Evolutionary conservation across 441 rosid species (phyloP).

Genomic region (Erodium moschatum): DNA sequence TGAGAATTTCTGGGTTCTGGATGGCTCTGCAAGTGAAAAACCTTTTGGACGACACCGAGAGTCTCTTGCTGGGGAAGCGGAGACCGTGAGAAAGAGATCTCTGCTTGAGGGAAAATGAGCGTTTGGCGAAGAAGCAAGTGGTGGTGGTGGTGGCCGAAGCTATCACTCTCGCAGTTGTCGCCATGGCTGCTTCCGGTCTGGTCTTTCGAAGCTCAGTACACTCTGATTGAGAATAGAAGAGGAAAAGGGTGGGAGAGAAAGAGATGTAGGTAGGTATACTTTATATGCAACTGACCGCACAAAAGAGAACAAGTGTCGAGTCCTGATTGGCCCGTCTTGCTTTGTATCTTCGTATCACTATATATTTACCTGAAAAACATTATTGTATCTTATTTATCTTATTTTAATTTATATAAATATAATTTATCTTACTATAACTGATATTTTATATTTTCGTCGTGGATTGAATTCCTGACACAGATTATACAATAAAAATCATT

Average conservation of each 20-base stretch:
- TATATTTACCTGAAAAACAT: too few species aligned
- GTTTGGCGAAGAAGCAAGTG: constrained; percentile 37
- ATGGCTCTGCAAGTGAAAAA: constrained; percentile 61
- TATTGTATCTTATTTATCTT: too few species aligned
- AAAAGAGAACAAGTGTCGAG: background rate
- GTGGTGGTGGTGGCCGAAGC: constrained; percentile 32
- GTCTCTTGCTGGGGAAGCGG: constrained; percentile 22
- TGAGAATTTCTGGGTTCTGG: constrained; percentile 44
- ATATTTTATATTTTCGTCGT: too few species aligned
- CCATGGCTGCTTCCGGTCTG: constrained; percentile 21
- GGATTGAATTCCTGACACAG: too few species aligned
- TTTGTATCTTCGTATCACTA: too few species aligned
- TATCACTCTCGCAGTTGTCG: constrained; percentile 35
- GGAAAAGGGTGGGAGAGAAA: background rate
- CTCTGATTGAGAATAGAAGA: background rate
- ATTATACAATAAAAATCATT: too few species aligned
- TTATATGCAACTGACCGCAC: background rate
- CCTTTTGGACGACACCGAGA: constrained; percentile 32
- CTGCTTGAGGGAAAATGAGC: constrained; percentile 26
- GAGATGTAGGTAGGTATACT: background rate
- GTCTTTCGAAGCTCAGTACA: background rate
- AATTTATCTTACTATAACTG: too few species aligned
- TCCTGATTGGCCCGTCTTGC: background rate
- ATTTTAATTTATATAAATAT: too few species aligned
- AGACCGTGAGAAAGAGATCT: constrained; percentile 14